Conservation (phyloP, 176 grass and related monocot species). For the Oryza punctata region DNA sequence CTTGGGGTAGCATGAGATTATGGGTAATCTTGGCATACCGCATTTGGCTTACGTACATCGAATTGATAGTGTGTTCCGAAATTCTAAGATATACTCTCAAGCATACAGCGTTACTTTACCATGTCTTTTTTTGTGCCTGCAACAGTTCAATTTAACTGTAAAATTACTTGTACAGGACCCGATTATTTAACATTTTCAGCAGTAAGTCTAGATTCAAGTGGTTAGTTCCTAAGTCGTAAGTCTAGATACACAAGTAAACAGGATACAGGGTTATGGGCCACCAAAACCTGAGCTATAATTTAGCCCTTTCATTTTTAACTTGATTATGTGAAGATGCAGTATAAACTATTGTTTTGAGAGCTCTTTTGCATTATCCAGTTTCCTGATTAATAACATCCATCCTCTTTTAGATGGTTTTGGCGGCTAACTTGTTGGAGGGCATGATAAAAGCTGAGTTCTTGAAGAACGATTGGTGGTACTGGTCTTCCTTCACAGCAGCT, state of each 20-base stretch:
- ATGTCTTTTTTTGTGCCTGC: neutral
- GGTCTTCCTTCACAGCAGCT: slow-evolving; percentile 88
- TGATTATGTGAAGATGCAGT: slow-evolving; percentile 6
- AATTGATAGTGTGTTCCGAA: neutral
- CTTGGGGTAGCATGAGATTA: neutral
- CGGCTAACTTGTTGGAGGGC: slow-evolving; percentile 63
- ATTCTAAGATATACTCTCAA: neutral
- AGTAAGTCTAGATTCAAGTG: neutral
- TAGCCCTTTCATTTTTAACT: neutral
- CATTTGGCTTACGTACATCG: neutral
- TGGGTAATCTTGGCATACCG: neutral
- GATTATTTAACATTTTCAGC: neutral
- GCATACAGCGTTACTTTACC: neutral
- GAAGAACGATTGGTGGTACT: slow-evolving; percentile 94
- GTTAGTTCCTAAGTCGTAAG: neutral
- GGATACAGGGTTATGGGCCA: neutral
- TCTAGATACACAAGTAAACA: neutral
- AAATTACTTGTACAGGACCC: neutral
- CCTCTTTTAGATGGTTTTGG: slow-evolving; percentile 78
- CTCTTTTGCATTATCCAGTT: neutral
- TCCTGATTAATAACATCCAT: slow-evolving; percentile 32
- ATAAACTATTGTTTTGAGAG: slow-evolving; percentile 29
- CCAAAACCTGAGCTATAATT: neutral
- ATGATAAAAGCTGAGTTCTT: slow-evolving; percentile 86
- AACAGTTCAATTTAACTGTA: slow-evolving; percentile 8